Conservation (phyloP, 306 rosid genomes). For the Argentina anserina region DNA sequence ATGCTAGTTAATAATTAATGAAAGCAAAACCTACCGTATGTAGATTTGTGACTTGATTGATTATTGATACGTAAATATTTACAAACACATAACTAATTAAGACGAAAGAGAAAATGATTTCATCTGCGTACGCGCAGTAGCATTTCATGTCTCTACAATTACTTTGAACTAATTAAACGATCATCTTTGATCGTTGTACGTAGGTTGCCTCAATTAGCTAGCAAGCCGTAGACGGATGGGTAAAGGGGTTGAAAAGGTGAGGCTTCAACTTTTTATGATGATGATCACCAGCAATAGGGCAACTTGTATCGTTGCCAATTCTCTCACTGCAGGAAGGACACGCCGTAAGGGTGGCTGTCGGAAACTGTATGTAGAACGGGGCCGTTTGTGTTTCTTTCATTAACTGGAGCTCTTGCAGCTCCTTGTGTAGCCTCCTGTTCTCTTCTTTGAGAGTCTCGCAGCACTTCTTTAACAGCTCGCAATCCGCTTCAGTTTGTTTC, state of each 20-base stretch:
- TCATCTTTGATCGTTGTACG: too few relatives aligned
- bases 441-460: constrained; percentile 69
- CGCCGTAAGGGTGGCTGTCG: constrained; percentile 49
- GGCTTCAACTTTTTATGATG: constrained; percentile 21
- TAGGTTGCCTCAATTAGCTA: constrained; percentile 5
- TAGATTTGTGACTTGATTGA: background rate
- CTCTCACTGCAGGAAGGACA: constrained; percentile 73
- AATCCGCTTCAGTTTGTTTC: constrained; percentile 82
- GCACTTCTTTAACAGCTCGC: constrained; percentile 60
- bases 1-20: too few relatives aligned
- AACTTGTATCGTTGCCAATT: constrained; percentile 17
- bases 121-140: background rate
- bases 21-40: background rate
- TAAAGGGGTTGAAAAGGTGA: constrained; percentile 39
- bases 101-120: background rate
- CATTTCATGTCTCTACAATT: background rate
- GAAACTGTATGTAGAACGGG: constrained; percentile 52
- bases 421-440: constrained; percentile 62
- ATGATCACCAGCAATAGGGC: background rate
- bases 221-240: constrained; percentile 61
- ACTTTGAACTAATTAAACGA: background rate
- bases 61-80: background rate
- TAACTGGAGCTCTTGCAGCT: constrained; percentile 65
- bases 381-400: constrained; percentile 35
- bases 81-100: background rate